Percentiles rank a stretch among this genome's conserved stretches.
Evolutionary conservation across 352 stramenopile genomes (phyloP).

Genomic region (Thraustochytrium striatum): DNA sequence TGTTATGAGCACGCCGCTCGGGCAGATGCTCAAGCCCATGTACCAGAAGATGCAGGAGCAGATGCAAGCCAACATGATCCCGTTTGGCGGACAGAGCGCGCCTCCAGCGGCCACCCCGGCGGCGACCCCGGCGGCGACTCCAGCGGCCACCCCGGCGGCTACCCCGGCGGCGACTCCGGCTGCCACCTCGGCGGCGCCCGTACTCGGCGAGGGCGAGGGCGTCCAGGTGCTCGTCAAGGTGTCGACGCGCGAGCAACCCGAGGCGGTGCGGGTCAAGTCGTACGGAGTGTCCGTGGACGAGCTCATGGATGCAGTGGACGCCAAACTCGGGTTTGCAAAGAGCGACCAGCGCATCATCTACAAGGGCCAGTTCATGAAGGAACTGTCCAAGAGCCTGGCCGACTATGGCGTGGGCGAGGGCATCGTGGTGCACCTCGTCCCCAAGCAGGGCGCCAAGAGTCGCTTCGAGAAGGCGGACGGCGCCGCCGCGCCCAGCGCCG

Average conservation of each 20-base stretch:
- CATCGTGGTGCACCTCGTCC: conserved; percentile 23
- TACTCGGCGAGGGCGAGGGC: neutral
- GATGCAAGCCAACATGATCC: conserved; percentile 40
- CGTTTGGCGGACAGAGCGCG: neutral
- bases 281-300: conserved; percentile 1
- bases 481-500: neutral
- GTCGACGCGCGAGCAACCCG: neutral
- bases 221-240: conserved; percentile 27
- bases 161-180: neutral
- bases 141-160: neutral
- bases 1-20: conserved; percentile 10
- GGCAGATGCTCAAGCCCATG: conserved; percentile 44
- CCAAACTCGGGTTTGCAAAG: neutral
- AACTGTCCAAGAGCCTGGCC: conserved; percentile 28
- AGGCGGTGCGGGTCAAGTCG: neutral
- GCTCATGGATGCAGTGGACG: neutral
- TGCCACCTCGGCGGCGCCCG: neutral
- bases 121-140: neutral
- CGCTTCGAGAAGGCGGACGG: neutral
- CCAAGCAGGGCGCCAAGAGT: neutral
- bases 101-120: neutral
- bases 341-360: conserved; percentile 45
- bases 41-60: conserved; percentile 42
- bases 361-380: conserved; percentile 49
- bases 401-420: conserved; percentile 7